Evolutionary conservation across 2,329 filamentous ascomycete species (phyloP), one percentile per base, ranked within the genome.

Genomic region (Xylogone sp.): DNA sequence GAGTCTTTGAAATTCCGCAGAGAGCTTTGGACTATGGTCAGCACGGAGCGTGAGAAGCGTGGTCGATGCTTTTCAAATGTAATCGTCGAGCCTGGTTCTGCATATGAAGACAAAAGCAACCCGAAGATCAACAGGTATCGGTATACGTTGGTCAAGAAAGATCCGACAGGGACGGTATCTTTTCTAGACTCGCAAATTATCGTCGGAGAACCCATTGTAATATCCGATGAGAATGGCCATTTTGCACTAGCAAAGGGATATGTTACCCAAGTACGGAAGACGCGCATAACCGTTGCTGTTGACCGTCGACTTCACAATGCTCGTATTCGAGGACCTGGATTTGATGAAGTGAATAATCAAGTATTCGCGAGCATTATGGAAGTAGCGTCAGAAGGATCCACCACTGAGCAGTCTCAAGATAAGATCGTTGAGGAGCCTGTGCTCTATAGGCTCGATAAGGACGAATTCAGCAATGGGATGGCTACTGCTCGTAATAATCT

Each of bases 401-500:
- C 71, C 0, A 71, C 75, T 21, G 73, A 79, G 31, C 72, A 81
- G 51, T 75, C 77, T 4, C 69, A 79, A 42, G 74, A 71, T 22
- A 78, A 75, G 58, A 74, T 76, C 57, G 74, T 77, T 52, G 74
- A 77, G 51, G 68, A 78, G 3, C 81, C 81, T 3, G 72, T 87
- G 5, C 76, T 83, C 46, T 99, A 96, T 62, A 87, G 94, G 21
- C 75, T 99, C 3, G 94, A 99, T 70, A 97, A 97, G 67, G 94
- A 99, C 62, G 94, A 99, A 65, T 99, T 99, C 69, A 96, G 90
- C 70, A 97, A 96, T 62, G 94, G 94, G 52, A 96, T 99, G 90
- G 91, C 94, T 2, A 87, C 88, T 24, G 89, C 96, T 44, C 85
- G 94, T 49, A 97, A 96, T 70, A 99, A 97, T 60, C 79, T 99